Conservation (phyloP, 1,139 yeast genomes). For the Protomyces gravidus region DNA sequence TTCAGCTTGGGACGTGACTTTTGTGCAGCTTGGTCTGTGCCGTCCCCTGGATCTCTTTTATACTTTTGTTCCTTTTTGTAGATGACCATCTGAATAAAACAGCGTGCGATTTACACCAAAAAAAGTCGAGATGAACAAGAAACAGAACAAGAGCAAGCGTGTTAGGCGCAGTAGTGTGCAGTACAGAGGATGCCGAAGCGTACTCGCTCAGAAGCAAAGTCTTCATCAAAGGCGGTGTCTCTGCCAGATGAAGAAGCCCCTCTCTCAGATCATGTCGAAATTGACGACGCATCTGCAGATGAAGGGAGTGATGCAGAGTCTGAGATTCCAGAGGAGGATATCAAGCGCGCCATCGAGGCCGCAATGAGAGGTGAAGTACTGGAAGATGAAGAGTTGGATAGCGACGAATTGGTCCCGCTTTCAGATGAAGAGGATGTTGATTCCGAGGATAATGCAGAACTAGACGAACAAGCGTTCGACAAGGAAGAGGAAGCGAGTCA, state of each 20-base stretch:
- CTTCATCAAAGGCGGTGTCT: background rate
- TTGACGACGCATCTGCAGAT: background rate
- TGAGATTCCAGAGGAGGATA: conserved; percentile 13
- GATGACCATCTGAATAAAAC: background rate
- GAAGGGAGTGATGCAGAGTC: conserved; percentile 7
- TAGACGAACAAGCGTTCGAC: conserved; percentile 27
- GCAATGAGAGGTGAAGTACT: conserved; percentile 22
- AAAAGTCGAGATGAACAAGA: background rate
- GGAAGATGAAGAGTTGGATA: conserved; percentile 21
- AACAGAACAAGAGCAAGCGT: background rate
- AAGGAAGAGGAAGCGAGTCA: conserved; percentile 20
- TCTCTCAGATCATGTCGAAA: background rate
- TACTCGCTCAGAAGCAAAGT: conserved; percentile 2
- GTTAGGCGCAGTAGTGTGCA: too few relatives aligned
- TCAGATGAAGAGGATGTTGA: conserved; percentile 12
- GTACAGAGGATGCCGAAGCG: conserved; percentile 28
- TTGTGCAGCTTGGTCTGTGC: background rate
- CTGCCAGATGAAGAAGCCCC: conserved; percentile 1
- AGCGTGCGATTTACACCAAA: background rate
- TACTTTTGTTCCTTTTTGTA: background rate
- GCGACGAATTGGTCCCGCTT: conserved; percentile 14
- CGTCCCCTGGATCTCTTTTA: background rate
- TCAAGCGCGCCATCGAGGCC: conserved; percentile 16
- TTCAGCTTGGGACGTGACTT: background rate
- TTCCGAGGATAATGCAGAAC: conserved; percentile 6